phyloP scores from a whole-genome alignment of 2,329 filamentous ascomycete genomes.

The Monilinia polystroma region DNA sequence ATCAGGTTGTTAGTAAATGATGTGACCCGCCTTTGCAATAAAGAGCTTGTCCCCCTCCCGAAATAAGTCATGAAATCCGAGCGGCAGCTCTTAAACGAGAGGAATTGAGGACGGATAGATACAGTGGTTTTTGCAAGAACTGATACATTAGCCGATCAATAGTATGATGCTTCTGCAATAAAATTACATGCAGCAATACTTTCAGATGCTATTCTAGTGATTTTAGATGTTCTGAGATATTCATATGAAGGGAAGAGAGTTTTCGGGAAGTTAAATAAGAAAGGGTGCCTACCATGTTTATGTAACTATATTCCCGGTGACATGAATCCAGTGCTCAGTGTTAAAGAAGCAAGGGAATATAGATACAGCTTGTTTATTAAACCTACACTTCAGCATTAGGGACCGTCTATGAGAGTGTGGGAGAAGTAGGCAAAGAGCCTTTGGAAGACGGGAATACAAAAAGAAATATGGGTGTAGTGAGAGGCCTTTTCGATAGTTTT shows the following conservation, averaged over 20 bases:
- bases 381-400: conserved; percentile 38
- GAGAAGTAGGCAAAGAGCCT: background rate
- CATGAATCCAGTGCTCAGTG: conserved; percentile 52
- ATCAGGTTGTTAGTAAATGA: conserved; percentile 63
- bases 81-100: conserved; percentile 53
- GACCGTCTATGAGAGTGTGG: conserved; percentile 5
- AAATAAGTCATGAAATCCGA: conserved; percentile 49
- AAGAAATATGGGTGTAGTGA: background rate
- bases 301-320: conserved; percentile 59
- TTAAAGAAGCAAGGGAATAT: conserved; percentile 52
- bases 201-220: conserved; percentile 58
- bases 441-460: conserved; percentile 3
- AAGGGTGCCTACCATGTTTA: conserved; percentile 49
- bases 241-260: conserved; percentile 47
- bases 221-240: conserved; percentile 58
- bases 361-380: conserved; percentile 60
- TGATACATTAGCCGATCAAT: conserved; percentile 56
- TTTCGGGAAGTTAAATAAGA: conserved; percentile 33
- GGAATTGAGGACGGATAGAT: conserved; percentile 47
- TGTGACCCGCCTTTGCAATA: conserved; percentile 63
- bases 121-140: conserved; percentile 61
- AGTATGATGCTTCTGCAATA: conserved; percentile 55
- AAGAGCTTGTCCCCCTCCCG: conserved; percentile 48
- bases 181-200: conserved; percentile 52
- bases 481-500: conserved; percentile 14